Conservation (phyloP, 371 early-diverging fungal species). For the Mucor plumbeus region DNA sequence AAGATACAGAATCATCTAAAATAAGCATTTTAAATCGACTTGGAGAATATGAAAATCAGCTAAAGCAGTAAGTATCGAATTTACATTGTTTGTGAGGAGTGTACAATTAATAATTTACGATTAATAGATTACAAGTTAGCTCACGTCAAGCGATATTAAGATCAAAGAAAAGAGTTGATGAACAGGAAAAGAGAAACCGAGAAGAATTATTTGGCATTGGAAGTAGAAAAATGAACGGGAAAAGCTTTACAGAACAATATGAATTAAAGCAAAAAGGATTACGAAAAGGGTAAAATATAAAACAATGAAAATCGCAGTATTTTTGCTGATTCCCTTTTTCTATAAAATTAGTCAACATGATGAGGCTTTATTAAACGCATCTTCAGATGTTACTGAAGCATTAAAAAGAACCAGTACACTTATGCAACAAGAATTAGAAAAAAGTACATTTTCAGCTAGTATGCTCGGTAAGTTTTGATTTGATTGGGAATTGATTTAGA, state of each 20-base stretch:
- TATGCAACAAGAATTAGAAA: constrained; percentile 79
- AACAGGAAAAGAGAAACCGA: constrained; percentile 58
- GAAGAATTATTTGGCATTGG: constrained; percentile 58
- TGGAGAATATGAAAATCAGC: constrained; percentile 63
- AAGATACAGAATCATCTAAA: constrained; percentile 59
- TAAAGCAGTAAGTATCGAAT: constrained; percentile 53
- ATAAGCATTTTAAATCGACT: constrained; percentile 50
- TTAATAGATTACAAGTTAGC: constrained; percentile 52
- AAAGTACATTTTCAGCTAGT: constrained; percentile 66
- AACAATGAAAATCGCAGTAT: not conserved
- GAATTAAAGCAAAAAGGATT: constrained; percentile 43
- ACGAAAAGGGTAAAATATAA: constrained; percentile 35
- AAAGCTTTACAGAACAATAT: constrained; percentile 47
- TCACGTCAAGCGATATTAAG: constrained; percentile 62
- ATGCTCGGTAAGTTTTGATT: constrained; percentile 58
- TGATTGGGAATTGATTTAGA: not conserved
- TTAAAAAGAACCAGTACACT: constrained; percentile 70
- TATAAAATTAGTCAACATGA: constrained; percentile 36
- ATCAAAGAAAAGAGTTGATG: constrained; percentile 64
- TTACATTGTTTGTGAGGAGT: not conserved
- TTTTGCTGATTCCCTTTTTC: not conserved
- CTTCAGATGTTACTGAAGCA: constrained; percentile 66
- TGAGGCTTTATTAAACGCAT: constrained; percentile 52
- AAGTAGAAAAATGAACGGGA: constrained; percentile 32
- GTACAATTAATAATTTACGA: not conserved